Base-by-base conservation (phyloP, 306 rosid genomes). In the Senna siamea region DNA sequence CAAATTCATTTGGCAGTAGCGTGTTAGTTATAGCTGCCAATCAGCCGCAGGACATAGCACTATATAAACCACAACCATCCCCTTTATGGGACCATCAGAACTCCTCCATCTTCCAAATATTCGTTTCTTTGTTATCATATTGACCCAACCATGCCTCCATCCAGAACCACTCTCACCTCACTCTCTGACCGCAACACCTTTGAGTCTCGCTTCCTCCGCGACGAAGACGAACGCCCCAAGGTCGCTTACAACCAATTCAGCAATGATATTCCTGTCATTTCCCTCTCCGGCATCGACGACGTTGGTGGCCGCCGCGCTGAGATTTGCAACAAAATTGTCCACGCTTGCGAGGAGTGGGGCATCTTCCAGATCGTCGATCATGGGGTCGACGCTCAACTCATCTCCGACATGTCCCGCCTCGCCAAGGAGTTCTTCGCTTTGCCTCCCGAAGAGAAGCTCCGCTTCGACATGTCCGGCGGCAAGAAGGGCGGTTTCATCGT, bases 301-400 rank as follows among this genome's bases (percentile, higher is more conserved):
- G 73, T 62, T 3, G 72, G 84, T 0, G 88, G 85, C 0, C 77
- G 82, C 4, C 68, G 96, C 13, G 58, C 38, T 11, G 83, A 81
- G 46, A 86, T 89, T 35, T 67, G 97, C 66, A 64, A 64, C 10
- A 86, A 80, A 53, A 87, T 92, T 26, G 96, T 92, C 0, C 87
- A 78, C 22, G 96, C 97, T 0, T 92, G 89, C 4, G 96, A 92
- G 76, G 88, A 88, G 0, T 92, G 97, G 97, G 96, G 97, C 2
- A 12, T 92, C 23, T 92, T 89, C 65, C 97, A 92, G 78, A 79
- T 92, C 0, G 78, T 88, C 7, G 93, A 92, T 58, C 96, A 92
- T 2, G 96, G 97, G 6, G 83, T 92, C 9, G 87, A 88, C 8
- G 0, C 69, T 15, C 7, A 66, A 5, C 93, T 92, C 69, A 58